Conservation (phyloP, 179 eudicot species). For the Heliamphora pulchella region DNA sequence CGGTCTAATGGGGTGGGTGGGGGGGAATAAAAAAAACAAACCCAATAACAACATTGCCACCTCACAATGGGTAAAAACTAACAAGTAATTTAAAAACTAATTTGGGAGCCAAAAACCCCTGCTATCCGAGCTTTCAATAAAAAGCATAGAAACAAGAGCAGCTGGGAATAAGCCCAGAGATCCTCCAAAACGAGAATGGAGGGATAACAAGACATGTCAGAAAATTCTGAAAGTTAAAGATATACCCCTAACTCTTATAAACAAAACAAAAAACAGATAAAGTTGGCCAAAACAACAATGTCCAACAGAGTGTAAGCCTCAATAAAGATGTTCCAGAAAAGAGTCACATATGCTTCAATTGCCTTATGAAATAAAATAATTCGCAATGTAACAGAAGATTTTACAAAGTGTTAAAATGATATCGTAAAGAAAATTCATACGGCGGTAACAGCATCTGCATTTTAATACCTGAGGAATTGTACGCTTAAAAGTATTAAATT, state of each 20-base stretch:
- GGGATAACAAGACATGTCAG: too few species aligned
- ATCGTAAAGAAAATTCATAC: not conserved
- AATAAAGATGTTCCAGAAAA: not conserved
- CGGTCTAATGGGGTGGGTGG: too few species aligned
- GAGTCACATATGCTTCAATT: not conserved
- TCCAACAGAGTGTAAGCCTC: too few species aligned
- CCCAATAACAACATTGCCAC: too few species aligned
- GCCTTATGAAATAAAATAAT: not conserved
- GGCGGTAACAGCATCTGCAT: not conserved
- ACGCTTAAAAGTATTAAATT: constrained; percentile 85
- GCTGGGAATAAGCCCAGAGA: too few species aligned
- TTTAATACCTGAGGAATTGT: constrained; percentile 77
- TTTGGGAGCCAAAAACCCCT: not conserved
- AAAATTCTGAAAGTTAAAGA: too few species aligned
- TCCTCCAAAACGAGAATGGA: too few species aligned
- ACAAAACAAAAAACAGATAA: too few species aligned
- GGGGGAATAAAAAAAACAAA: too few species aligned
- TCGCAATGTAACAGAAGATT: not conserved
- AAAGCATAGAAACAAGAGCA: not conserved
- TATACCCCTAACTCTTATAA: not conserved
- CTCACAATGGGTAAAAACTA: too few species aligned
- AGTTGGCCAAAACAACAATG: too few species aligned
- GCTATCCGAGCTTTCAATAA: not conserved
- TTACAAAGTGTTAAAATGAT: not conserved
- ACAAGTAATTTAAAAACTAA: not conserved